Conservation (phyloP, 345 rosid species). For the Boechera stricta region DNA sequence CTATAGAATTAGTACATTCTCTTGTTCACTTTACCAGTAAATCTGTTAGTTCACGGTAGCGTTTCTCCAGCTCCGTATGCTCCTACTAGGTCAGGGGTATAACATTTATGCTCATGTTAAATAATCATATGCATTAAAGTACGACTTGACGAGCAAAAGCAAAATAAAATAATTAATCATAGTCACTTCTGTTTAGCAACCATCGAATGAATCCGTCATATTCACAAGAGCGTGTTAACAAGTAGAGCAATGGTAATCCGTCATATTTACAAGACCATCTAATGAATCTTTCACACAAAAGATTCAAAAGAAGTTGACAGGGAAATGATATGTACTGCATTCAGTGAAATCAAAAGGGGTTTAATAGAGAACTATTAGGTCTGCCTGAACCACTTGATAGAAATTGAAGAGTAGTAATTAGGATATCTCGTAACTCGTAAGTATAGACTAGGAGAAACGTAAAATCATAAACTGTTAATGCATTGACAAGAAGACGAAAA, state of each 20-base stretch:
- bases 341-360: background rate
- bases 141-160: background rate
- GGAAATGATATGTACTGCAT: background rate
- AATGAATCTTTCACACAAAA: constrained; percentile 20
- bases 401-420: background rate
- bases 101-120: constrained; percentile 41
- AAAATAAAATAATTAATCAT: background rate
- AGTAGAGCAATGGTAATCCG: background rate
- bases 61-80: constrained; percentile 97
- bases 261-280: background rate
- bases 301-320: background rate
- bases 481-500: constrained; percentile 28
- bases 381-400: background rate
- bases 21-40: constrained; percentile 70
- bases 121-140: constrained; percentile 25
- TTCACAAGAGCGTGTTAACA: constrained; percentile 15
- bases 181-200: constrained; percentile 1
- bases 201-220: background rate
- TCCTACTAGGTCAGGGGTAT: constrained; percentile 61
- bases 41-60: constrained; percentile 97
- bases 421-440: background rate
- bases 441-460: background rate
- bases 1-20: constrained; percentile 8
- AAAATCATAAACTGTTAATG: background rate
- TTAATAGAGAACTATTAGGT: constrained; percentile 11